phyloP scores from a whole-genome alignment of 352 stramenopile species.

The Globisporangium heterothallicum region DNA sequence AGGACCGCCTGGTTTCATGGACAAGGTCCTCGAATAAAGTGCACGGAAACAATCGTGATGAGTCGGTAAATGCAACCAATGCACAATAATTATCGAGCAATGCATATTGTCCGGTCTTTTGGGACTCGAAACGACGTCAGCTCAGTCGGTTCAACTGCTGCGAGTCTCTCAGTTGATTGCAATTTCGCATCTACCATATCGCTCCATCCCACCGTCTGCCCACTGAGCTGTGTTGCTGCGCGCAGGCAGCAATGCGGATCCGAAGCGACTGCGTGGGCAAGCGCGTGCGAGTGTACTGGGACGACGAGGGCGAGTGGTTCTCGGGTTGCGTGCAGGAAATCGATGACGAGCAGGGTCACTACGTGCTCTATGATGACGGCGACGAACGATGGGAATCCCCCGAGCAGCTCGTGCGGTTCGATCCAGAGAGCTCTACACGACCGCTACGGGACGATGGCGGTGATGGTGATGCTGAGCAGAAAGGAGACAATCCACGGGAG shows the following conservation, averaged over 20 bases:
- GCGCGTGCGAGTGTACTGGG: conserved; percentile 70
- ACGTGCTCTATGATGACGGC: conserved; percentile 75
- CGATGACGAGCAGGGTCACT: conserved; percentile 40
- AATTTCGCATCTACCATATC: no score
- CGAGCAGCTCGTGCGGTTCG: conserved; percentile 32
- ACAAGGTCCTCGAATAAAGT: no score
- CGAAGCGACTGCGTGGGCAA: conserved; percentile 46
- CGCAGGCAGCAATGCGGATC: no score
- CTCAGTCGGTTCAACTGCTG: no score
- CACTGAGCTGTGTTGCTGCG: no score
- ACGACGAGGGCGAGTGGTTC: conserved; percentile 74
- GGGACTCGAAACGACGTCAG: not conserved
- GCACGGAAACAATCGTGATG: no score
- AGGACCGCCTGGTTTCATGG: no score
- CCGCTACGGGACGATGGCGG: not conserved
- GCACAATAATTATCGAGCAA: not conserved
- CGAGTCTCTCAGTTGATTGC: no score
- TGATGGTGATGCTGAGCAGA: not conserved
- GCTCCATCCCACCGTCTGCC: no score
- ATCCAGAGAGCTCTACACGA: conserved; percentile 3
- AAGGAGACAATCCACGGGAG: not conserved
- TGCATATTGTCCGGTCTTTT: not conserved
- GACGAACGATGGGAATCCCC: conserved; percentile 69
- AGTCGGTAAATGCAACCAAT: no score
- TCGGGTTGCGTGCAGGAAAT: conserved; percentile 37